Evolutionary conservation across 306 rosid genomes (phyloP).

Genomic region (Cicer judaicum): DNA sequence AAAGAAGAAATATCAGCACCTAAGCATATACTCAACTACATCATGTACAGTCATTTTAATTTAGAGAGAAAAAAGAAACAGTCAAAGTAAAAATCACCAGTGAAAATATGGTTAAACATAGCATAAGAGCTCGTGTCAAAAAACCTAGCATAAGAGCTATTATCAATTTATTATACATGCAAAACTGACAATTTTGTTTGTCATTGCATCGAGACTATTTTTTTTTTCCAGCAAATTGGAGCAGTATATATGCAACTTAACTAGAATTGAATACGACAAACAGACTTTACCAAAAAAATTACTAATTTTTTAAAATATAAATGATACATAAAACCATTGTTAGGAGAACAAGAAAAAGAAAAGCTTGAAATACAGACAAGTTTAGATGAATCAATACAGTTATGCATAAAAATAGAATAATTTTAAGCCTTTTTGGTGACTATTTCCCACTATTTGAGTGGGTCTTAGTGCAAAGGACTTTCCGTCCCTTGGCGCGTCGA

Average conservation of each 20-base stretch:
- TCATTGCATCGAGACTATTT: slow-evolving; percentile 18
- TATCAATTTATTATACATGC: background rate
- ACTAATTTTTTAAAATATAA: slow-evolving; percentile 7
- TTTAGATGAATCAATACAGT: slow-evolving; percentile 33
- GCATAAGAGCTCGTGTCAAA: background rate
- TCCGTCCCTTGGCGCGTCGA: slow-evolving; percentile 91
- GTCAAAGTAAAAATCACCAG: background rate
- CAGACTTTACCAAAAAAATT: slow-evolving; percentile 3
- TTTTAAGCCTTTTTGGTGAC: background rate
- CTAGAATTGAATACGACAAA: slow-evolving; percentile 23
- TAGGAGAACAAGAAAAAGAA: background rate
- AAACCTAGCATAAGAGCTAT: background rate
- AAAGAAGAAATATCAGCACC: slow-evolving; percentile 8
- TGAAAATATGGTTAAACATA: slow-evolving; percentile 18
- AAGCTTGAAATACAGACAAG: slow-evolving; percentile 32
- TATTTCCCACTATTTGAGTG: slow-evolving; percentile 75
- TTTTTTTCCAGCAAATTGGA: slow-evolving; percentile 17
- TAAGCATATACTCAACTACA: background rate
- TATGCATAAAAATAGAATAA: slow-evolving; percentile 8
- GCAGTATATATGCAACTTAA: slow-evolving; percentile 11
- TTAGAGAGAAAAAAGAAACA: no score
- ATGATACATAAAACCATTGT: slow-evolving; percentile 34
- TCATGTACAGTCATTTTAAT: no score
- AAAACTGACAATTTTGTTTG: background rate
- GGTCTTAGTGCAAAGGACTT: slow-evolving; percentile 84